phyloP scores from a whole-genome alignment of 129 eudicot genomes.

The Dittrichia graveolens region DNA sequence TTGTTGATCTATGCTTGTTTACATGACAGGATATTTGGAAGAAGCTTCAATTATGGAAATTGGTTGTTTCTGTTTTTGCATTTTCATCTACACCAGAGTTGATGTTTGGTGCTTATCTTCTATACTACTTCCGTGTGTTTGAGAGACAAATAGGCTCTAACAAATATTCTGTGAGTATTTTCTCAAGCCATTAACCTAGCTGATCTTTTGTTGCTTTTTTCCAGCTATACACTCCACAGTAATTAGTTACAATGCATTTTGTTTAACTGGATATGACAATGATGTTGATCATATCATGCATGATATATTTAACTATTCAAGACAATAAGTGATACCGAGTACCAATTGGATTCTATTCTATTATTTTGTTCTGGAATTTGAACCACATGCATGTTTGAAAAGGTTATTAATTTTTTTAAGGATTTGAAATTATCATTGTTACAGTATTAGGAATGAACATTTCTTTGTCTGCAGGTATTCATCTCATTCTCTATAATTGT shows the following conservation, averaged over 20 bases:
- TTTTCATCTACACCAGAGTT: slow-evolving; percentile 94
- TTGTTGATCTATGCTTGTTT: slow-evolving; percentile 20
- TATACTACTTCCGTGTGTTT: slow-evolving; percentile 95
- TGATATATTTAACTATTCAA: not conserved
- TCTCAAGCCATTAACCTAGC: slow-evolving; percentile 13
- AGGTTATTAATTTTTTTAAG: not conserved
- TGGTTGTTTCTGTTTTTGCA: slow-evolving; percentile 75
- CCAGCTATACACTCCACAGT: not conserved
- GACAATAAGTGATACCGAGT: not conserved
- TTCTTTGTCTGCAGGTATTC: slow-evolving; percentile 65
- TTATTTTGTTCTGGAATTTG: not conserved
- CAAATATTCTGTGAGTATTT: slow-evolving; percentile 78
- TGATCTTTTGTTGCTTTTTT: slow-evolving; percentile 3
- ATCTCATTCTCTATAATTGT: slow-evolving; percentile 61
- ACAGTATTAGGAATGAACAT: not conserved
- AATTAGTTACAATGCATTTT: slow-evolving; percentile 14
- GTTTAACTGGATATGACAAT: not conserved
- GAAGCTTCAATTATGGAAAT: slow-evolving; percentile 89
- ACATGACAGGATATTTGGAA: slow-evolving; percentile 77
- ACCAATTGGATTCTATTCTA: not conserved
- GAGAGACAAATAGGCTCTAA: slow-evolving; percentile 98
- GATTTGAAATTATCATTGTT: slow-evolving; percentile 4
- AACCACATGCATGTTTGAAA: not conserved
- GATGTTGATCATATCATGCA: slow-evolving; percentile 2
- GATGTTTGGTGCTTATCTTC: slow-evolving; percentile 82